Base-by-base conservation (phyloP, 768 basidiomycete genomes). In the Dacryopinax primogenitus region DNA sequence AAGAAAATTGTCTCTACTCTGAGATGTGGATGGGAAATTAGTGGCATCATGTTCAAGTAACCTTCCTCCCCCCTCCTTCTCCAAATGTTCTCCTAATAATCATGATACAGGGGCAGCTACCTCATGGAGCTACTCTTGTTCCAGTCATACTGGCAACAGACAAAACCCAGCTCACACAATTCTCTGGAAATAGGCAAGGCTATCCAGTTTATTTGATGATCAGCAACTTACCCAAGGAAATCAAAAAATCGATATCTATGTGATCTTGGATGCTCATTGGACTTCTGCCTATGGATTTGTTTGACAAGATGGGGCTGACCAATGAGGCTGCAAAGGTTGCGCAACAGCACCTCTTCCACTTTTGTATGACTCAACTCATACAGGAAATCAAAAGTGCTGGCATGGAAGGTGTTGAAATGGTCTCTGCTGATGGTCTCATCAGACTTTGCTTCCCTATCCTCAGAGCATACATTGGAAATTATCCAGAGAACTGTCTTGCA, bases 341-440 rank as follows among this genome's bases (percentile, higher is more conserved):
- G 7, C 16, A 1, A 2, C 33, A 37, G 2, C 39, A 62, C 18
- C 67, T 80, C 0, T 80, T 77, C 68, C 78, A 80, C 67, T 68
- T 69, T 0, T 77, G 75, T 63, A 70, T 78, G 66, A 7, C 65
- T 2, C 35, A 65, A 11, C 73, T 78, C 16, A 44, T 77, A 13
- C 37, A 41, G 35, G 76, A 77, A 0, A 66, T 79, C 0, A 64
- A 68, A 13, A 16, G 41, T 2, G 72, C 76, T 2, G 77, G 77
- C 0, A 3, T 34, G 0, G 47, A 70, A 3, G 78, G 78, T 7
- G 66, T 77, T 15, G 36, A 69, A 0, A 71, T 79, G 70, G n/a
- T 41, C 0, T 74, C 72, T 45, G 74, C 75, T 3, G 73, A 77
- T 65, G 76, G 78, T 0, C 68, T 79, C 26, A 62, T 79, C 21